Evolutionary conservation across 2,329 filamentous ascomycete genomes (phyloP), one percentile per base, ranked within the genome.

Genomic region (Sporothrix euskadiensis): DNA sequence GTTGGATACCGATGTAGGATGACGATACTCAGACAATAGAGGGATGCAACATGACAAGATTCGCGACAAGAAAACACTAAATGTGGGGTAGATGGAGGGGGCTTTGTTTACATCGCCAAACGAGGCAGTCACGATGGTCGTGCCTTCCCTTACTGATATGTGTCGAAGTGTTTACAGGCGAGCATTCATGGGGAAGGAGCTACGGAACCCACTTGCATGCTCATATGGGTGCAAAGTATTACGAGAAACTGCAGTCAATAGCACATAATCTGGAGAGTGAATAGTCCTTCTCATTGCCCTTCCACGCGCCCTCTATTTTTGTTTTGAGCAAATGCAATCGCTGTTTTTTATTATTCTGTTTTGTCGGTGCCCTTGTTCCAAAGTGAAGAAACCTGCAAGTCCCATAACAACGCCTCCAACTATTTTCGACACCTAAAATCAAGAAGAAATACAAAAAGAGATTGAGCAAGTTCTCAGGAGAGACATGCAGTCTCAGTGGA

Each of bases 401-500:
- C 35, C 59, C 12, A 14, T 26, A 16, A 1, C 61, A 66, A 47
- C 61, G 61, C 61, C 61, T 35, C 6, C 39, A 47, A 30, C 61
- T 47, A 14, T 22, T 65, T 12, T 30, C n/a, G 12, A 14, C 22
- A 22, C 22, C 26, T 1, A 22, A 6, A 26, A 10, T 5, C 4
- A 35, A 22, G 4, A 22, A 56, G 26, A 30, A 12, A 22, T 56
- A 9, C 22, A 5, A 22, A 56, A 69, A 41, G 2, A 26, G 0
- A 54, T 14, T 5, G 22, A 26, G 7, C 5, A 16, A 54, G 7
- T 4, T 57, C 9, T 2, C 39, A 44, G 10, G 52, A 65, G 10
- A 16, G 16, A 19, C 12, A 3, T 1, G 14, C 35, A 22, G 19
- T 30, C 14, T 87, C 81, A 94, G 75, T 86, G 85, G 79, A 94